Base-by-base conservation (phyloP, 768 basidiomycete genomes). In the Phanerochaete sordida region DNA sequence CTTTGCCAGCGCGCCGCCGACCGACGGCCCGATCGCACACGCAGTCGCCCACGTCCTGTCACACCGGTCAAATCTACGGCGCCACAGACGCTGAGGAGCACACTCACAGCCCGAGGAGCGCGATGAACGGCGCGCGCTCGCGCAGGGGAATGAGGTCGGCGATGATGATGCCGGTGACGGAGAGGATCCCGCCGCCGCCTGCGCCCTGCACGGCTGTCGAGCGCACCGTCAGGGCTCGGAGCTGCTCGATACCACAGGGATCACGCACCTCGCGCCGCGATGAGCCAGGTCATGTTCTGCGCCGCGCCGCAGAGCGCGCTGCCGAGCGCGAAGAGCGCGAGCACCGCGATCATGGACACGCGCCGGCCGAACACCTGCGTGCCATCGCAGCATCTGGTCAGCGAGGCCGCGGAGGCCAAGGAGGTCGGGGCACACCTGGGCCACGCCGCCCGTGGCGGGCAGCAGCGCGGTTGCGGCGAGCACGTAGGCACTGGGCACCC, bases 261-360 rank as follows among this genome's bases (percentile, higher is more conserved):
- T n/a, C n/a, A 60, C 59, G 3, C 24, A 60, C 59, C 67, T 27
- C 79, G 62, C 0, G 73, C 77, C 1, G 70, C 75, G 33, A 80
- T 77, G 0, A 77, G 62, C 72, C 73, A 73, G 3, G 62, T 58
- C 76, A 80, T 77, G 47, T 47, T 74, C 33, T 72, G 62, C 0
- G 77, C 77, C 0, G 74, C 68, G 0, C 76, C 79, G 19, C 68
- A 70, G 1, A 80, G 27, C 0, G 74, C 76, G 8, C 72, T 73
- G 0, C 79, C 79, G 15, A 78, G 31, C 0, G 74, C 72, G 56
- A 77, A 76, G 7, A 71, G 50, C 0, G 64, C 31, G 21, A 77
- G 57, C 26, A 66, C 66, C 2, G 53, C 62, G 11, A 74, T 48
- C 19, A 76, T 60, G 4, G 69, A 62, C 2, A 73, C 69, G 2